Conservation (phyloP, 768 basidiomycete species). For the Mrakia hoshinonis region DNA sequence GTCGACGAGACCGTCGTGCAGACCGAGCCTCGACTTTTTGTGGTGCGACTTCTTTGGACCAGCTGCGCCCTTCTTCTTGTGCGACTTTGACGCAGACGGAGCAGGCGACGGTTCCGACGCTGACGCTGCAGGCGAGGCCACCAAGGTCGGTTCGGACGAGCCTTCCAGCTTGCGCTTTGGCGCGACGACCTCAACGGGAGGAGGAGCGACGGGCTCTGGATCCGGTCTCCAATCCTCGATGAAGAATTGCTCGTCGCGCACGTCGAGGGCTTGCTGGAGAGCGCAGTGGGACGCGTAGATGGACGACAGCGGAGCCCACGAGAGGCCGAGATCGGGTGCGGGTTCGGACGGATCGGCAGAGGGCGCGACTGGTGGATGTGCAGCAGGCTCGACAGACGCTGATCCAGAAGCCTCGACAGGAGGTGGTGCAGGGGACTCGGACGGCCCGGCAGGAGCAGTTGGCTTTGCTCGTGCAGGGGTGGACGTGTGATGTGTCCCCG, state of each 20-base stretch:
- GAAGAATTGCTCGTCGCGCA: conserved; percentile 8
- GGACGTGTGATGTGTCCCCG: not conserved
- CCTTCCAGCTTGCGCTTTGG: not conserved
- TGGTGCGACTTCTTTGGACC: too few species aligned
- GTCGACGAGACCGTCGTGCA: conserved; percentile 1
- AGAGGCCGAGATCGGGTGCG: not conserved
- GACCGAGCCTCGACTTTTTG: conserved; percentile 4
- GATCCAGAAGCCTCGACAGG: too few species aligned
- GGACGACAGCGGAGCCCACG: not conserved
- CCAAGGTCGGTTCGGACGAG: not conserved
- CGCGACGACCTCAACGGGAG: not conserved
- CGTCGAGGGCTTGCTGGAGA: conserved; percentile 20
- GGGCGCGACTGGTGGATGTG: not conserved
- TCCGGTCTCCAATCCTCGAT: not conserved
- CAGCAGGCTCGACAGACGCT: too few species aligned
- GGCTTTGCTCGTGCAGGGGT: not conserved
- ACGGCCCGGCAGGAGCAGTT: too few species aligned
- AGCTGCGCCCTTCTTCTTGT: not conserved
- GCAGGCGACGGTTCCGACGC: not conserved
- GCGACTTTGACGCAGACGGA: not conserved
- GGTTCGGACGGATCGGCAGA: not conserved
- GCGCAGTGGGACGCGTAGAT: not conserved
- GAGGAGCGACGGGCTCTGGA: not conserved
- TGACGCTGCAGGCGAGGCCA: not conserved
- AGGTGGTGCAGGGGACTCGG: too few species aligned